A percentile compares a stretch with the other conserved stretches of the same genome.
phyloP scores from a whole-genome alignment of 2,329 filamentous ascomycete species.

The Apiospora hydei region DNA sequence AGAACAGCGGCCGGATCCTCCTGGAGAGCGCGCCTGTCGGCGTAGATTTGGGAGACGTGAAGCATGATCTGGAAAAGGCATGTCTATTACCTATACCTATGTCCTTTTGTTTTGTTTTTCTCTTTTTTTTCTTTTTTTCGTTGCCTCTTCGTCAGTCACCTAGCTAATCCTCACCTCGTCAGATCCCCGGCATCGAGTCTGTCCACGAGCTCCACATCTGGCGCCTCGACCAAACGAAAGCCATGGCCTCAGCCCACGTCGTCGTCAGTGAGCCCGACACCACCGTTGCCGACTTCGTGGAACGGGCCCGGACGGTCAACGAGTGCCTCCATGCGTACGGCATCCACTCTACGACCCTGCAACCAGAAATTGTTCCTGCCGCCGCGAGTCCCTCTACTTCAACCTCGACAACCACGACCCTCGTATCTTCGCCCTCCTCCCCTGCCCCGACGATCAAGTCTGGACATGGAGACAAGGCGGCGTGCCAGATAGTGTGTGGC shows the following conservation, averaged over 20 bases:
- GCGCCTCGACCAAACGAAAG: constrained; percentile 74
- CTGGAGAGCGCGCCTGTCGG: constrained; percentile 70
- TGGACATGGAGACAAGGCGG: constrained; percentile 11
- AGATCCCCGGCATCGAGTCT: constrained; percentile 71
- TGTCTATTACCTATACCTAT: background rate
- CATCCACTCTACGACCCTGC: constrained; percentile 74
- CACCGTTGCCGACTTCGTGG: constrained; percentile 62
- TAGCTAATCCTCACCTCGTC: constrained; percentile 29
- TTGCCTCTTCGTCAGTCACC: background rate
- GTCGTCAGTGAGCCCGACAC: constrained; percentile 66
- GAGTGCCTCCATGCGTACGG: constrained; percentile 78
- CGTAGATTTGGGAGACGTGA: constrained; percentile 67
- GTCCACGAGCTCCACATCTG: constrained; percentile 79
- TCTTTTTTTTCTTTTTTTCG: background rate
- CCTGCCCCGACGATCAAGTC: constrained; percentile 39
- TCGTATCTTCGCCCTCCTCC: constrained; percentile 25
- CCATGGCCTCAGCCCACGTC: constrained; percentile 74
- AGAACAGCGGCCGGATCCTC: constrained; percentile 68
- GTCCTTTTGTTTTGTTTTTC: background rate
- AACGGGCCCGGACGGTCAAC: constrained; percentile 66
- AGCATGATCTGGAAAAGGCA: constrained; percentile 72
- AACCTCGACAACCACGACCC: constrained; percentile 15
- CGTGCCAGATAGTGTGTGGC: constrained; percentile 42
- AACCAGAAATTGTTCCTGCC: constrained; percentile 61
- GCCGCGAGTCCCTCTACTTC: constrained; percentile 16